Base-by-base conservation (phyloP, 441 rosid genomes). In the Euphorbia schlechtendalii region DNA sequence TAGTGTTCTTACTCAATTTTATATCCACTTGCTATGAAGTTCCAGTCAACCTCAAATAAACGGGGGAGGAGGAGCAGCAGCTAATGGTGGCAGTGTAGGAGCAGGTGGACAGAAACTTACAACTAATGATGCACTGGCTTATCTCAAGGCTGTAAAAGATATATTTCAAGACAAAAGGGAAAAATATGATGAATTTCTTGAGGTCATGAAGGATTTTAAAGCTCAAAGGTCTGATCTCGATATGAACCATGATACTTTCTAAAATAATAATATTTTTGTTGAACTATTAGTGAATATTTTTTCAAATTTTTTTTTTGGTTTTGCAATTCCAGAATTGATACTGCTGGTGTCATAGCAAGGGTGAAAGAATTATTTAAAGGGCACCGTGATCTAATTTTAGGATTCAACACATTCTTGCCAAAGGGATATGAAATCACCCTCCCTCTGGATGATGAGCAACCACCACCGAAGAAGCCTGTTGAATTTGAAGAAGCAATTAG, bases 401-500 rank as follows among this genome's bases (percentile, higher is more conserved):
- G 99, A 36, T 96, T 96, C 79, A 92, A 96, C 73, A 86, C 96
- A 69, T 96, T 96, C 82, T 83, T 92, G 71, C 99, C 99, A 17
- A 92, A 96, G 80, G 99, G 96, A 68, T 90, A 80, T 72, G 96
- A 90, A 82, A 92, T 95, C 70, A 86, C 92, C 3, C 93, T 91
- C 58, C 80, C 86, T 12, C 80, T 77, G 14, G 97, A 92, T 56
- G 93, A 86, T 56, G 97, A 86, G 64, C 92, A 83, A 59, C 85
- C 89, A 78, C 74, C 73, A 1, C 96, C 74, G 59, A 95, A 92
- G 86, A 95, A 95, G 75, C 97, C 88, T 57, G 93, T 86, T 77
- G 97, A 95, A 80, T 95, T 95, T 83, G 98, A 85, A 66, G 92
- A 90, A 83, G 99, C 98, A 66, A 88, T 92, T 76, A 86, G 73